Percentiles rank a stretch among this genome's conserved stretches.
Evolutionary conservation across 2,329 filamentous ascomycete genomes (phyloP).

Genomic region (Penicillium sp.): DNA sequence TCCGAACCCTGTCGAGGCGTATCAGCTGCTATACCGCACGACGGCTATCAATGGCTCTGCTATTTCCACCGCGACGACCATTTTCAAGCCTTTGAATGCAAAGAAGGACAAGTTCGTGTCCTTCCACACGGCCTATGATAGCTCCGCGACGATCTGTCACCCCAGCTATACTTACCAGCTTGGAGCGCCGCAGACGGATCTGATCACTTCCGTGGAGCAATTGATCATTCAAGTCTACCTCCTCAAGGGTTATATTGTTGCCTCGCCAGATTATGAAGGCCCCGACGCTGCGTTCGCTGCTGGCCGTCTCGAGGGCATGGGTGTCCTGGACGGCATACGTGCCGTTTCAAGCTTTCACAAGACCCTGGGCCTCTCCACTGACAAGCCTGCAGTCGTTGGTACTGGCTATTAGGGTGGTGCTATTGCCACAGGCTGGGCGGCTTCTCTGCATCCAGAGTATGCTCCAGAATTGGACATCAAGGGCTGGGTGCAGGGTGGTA

Average conservation of each 20-base stretch:
- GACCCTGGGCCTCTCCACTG: conserved; percentile 13
- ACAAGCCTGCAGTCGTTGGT: conserved; percentile 32
- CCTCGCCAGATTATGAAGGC: conserved; percentile 46
- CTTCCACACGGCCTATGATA: conserved; percentile 39
- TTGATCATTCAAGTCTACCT: conserved; percentile 36
- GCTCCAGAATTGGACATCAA: conserved; percentile 49
- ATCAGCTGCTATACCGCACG: conserved; percentile 42
- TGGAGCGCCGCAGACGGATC: conserved; percentile 28
- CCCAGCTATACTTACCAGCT: conserved; percentile 29
- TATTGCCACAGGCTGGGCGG: conserved; percentile 49
- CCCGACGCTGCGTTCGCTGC: conserved; percentile 43
- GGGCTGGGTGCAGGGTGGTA: conserved; percentile 27
- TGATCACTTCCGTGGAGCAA: conserved; percentile 33
- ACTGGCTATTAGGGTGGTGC: conserved; percentile 54
- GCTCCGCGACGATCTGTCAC: conserved; percentile 22
- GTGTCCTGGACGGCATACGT: conserved; percentile 43
- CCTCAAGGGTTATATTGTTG: conserved; percentile 44
- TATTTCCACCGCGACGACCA: conserved; percentile 38
- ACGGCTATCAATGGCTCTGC: conserved; percentile 36
- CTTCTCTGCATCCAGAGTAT: conserved; percentile 49
- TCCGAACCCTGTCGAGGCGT: conserved; percentile 21
- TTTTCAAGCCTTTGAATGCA: conserved; percentile 32
- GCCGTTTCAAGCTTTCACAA: conserved; percentile 32
- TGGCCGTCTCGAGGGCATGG: conserved; percentile 42
- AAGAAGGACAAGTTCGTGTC: conserved; percentile 36